These are phyloP conservation scores for Chaetomium strumarium DNA, from an alignment of 2,329 filamentous ascomycete species.

Conservation along the genomic window DNA sequence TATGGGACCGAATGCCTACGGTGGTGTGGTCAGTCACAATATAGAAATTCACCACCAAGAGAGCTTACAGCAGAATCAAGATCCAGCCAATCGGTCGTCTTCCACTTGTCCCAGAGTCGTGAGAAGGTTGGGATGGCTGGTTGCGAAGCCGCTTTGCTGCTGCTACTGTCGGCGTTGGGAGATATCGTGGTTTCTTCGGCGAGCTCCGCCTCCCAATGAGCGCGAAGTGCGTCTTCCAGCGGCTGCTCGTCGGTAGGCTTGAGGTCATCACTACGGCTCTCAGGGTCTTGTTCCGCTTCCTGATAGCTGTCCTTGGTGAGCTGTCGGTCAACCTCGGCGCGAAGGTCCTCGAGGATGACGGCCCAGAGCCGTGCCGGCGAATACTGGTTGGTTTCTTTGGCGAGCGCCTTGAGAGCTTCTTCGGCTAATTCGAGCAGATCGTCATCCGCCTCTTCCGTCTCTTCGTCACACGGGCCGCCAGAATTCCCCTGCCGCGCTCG, in stretches of 20 bases:
- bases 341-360: conserved; percentile 20
- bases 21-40: not conserved
- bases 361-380: conserved; percentile 18
- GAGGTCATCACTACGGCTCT: not conserved
- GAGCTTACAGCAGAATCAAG: conserved; percentile 21
- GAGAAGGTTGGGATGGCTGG: not conserved
- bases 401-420: conserved; percentile 8
- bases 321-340: conserved; percentile 13
- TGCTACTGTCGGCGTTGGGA: not conserved
- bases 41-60: not conserved
- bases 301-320: conserved; percentile 1
- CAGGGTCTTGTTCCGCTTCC: not conserved
- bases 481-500: conserved; percentile 14
- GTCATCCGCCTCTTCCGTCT: conserved; percentile 8
- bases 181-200: not conserved
- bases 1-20: conserved; percentile 19
- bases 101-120: conserved; percentile 20
- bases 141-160: not conserved
- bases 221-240: conserved; percentile 20
- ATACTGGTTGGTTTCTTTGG: conserved; percentile 8
- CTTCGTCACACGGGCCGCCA: not conserved
- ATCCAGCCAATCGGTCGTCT: conserved; percentile 20
- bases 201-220: conserved; percentile 18
- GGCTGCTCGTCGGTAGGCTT: conserved; percentile 12
- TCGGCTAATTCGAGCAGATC: conserved; percentile 12